These are phyloP conservation scores for Trichoderma sp. DNA, from an alignment of 2,329 filamentous ascomycete species.

Conservation along the genomic window DNA sequence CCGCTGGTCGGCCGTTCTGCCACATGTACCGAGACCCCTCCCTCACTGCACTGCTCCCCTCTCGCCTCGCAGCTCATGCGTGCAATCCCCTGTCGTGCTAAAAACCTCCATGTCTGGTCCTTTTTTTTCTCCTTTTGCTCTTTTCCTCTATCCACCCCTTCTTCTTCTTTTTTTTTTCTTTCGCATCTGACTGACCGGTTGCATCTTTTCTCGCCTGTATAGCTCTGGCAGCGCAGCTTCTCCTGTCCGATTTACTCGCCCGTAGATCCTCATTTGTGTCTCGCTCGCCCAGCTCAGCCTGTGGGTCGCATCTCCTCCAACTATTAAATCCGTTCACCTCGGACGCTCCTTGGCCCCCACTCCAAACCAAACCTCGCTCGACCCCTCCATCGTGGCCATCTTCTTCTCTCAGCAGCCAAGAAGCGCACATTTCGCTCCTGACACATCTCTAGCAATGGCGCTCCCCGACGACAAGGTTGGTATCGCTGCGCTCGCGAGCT, in stretches of 20 bases:
- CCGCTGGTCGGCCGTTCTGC: neutral
- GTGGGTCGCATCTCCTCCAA: slow-evolving; percentile 11
- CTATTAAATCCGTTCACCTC: slow-evolving; percentile 13
- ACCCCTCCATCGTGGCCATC: slow-evolving; percentile 14
- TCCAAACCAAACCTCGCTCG: slow-evolving; percentile 10
- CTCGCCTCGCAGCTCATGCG: neutral
- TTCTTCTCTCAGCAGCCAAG: neutral
- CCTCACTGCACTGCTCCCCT: slow-evolving; percentile 5
- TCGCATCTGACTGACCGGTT: neutral
- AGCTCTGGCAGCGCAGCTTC: neutral
- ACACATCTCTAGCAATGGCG: slow-evolving; percentile 29
- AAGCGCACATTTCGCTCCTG: slow-evolving; percentile 1
- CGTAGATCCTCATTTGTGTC: slow-evolving; percentile 7
- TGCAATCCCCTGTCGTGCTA: neutral
- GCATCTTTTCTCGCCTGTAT: neutral
- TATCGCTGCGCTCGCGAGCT: neutral
- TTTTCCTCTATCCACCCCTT: neutral
- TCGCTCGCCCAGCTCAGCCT: neutral
- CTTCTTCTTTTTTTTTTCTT: neutral
- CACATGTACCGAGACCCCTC: slow-evolving; percentile 15
- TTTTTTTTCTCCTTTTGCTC: neutral
- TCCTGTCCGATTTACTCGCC: neutral
- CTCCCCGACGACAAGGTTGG: slow-evolving; percentile 36
- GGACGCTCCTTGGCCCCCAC: slow-evolving; percentile 16
- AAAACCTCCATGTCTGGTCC: neutral